These are phyloP conservation scores for Oenanthe sinensis DNA, from an alignment of 129 eudicot species.

Conservation along the genomic window DNA sequence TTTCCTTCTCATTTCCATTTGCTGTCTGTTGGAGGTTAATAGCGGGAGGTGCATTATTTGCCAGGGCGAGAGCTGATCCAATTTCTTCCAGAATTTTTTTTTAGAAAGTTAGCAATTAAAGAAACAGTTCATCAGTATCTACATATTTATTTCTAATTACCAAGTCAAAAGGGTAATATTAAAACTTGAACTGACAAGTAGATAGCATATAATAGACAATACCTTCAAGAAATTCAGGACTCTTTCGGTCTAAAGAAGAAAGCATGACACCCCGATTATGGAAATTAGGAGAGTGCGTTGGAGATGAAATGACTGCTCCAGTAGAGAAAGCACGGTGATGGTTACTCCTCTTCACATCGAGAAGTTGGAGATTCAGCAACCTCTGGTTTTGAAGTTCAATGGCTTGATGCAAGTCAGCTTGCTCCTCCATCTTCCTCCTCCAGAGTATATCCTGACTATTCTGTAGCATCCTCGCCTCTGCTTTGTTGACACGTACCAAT, in stretches of 20 bases:
- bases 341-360: conserved; percentile 50
- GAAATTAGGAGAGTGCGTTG: conserved; percentile 45
- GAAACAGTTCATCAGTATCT: background rate
- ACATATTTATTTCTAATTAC: background rate
- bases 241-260: conserved; percentile 31
- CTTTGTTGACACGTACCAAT: background rate
- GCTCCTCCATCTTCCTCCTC: conserved; percentile 73
- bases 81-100: conserved; percentile 32
- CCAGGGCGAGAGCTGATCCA: conserved; percentile 28
- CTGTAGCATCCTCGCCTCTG: conserved; percentile 61
- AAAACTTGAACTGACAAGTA: background rate
- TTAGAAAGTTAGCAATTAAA: background rate
- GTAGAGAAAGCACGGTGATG: conserved; percentile 63
- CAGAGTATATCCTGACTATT: conserved; percentile 54
- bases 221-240: conserved; percentile 52
- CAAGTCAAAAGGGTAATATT: background rate
- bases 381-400: conserved; percentile 63
- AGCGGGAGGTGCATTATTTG: conserved; percentile 12
- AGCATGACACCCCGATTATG: conserved; percentile 28
- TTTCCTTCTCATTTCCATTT: conserved; percentile 43
- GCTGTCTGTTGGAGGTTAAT: conserved; percentile 5
- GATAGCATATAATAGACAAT: background rate
- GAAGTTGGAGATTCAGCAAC: conserved; percentile 67
- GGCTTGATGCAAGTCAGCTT: conserved; percentile 70
- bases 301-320: conserved; percentile 51